Evolutionary conservation across 1,284 basidiomycete genomes (phyloP).

Genomic region (Cryptococcus sp.): DNA sequence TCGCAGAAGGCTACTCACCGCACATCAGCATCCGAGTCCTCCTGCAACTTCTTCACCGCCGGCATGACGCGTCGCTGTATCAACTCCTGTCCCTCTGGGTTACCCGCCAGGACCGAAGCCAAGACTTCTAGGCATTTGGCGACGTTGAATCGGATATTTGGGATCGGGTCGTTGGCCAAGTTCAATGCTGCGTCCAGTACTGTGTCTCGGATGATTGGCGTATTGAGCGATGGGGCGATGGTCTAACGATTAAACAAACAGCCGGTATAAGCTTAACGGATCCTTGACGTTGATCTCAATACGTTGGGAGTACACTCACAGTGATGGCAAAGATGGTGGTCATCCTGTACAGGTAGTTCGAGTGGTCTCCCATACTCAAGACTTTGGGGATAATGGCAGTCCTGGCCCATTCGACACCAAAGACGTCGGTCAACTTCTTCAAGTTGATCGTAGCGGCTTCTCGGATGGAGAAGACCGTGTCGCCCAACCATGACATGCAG

Average conservation of each 20-base stretch:
- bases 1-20: constrained; percentile 57
- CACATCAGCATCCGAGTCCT: constrained; percentile 93
- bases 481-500: constrained; percentile 99
- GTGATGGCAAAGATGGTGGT: constrained; percentile 99
- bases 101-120: constrained; percentile 67
- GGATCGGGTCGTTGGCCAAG: constrained; percentile 88
- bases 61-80: constrained; percentile 75
- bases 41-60: constrained; percentile 81
- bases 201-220: constrained; percentile 80
- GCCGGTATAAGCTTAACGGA: neutral
- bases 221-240: constrained; percentile 87
- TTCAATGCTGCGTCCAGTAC: constrained; percentile 84
- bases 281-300: neutral
- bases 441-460: constrained; percentile 97
- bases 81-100: constrained; percentile 73
- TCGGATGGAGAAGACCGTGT: constrained; percentile 97
- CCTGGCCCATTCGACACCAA: constrained; percentile 97
- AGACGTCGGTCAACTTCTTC: constrained; percentile 97
- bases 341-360: constrained; percentile 98
- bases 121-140: constrained; percentile 91
- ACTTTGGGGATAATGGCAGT: constrained; percentile 96
- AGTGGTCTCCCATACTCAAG: constrained; percentile 94
- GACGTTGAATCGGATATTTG: constrained; percentile 99
- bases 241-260: constrained; percentile 61
- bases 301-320: constrained; percentile 58